Evolutionary conservation across 2,329 filamentous ascomycete species (phyloP), one percentile per base, ranked within the genome.

Genomic region (Orbilia quercus): DNA sequence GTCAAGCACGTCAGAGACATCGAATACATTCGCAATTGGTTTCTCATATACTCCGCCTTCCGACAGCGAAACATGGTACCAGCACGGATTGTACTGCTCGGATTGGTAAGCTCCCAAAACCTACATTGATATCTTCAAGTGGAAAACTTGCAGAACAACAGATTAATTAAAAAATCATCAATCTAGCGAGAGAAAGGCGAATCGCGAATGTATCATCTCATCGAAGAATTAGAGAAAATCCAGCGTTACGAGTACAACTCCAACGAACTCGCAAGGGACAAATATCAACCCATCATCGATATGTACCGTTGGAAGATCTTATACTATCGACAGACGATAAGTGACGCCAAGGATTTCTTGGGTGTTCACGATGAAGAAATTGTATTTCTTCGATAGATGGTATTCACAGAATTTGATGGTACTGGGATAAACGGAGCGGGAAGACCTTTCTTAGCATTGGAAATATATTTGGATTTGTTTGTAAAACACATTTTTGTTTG

Each of bases 301-400:
- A 54, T 60, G 14, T 22, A 50, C 22, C 60, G 54, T n/a, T 73
- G 60, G 69, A 73, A 73, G 42, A 42, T 66, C 38, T 57, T 57
- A 16, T 73, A 73, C 18, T 73, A 62, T 18, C n/a, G 54, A 6
- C 54, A 57, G 7, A 73, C 69, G 0, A 1, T 73, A 0, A 0
- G 12, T 2, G 67, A 72, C 31, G 40, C 16, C 5, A 11, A 45
- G n/a, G 22, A 40, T 0, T 47, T 72, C 28, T 22, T 72, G 6
- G 18, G 60, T 5, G 44, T 60, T 2, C 67, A 65, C 28, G 54
- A 62, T 11, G 28, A 57, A 14, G 6, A 34, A 9, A 36, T 20
- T 14, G 31, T 62, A 44, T 51, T 28, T 9, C 9, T 51, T 12
- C 36, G 51, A 2, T 44, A 31, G 31, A 11, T 9, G 9, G 16